Evolutionary conservation across 805 yeast species (phyloP).

Genomic region (Metschnikowia continentalis): DNA sequence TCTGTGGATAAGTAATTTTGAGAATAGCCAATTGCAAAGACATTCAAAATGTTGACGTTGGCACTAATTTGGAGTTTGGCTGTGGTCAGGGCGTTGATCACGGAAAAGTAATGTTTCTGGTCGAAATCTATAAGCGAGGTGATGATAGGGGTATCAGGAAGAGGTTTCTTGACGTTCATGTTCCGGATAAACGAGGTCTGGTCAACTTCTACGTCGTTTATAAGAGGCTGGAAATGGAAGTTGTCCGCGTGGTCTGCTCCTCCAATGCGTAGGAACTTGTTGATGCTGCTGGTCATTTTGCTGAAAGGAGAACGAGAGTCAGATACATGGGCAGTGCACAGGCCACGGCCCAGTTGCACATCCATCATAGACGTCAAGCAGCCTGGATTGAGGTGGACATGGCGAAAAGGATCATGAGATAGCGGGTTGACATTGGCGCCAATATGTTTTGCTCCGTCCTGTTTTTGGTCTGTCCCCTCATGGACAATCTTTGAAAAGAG

Average conservation of each 20-base stretch:
- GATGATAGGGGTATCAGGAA: conserved; percentile 8
- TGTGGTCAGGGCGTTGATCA: conserved; percentile 26
- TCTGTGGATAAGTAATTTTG: conserved; percentile 22
- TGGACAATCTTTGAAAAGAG: conserved; percentile 35
- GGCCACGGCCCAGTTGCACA: conserved; percentile 5
- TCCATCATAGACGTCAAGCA: conserved; percentile 30
- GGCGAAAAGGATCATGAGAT: conserved; percentile 48
- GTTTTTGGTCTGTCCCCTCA: conserved; percentile 31
- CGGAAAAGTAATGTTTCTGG: conserved; percentile 26
- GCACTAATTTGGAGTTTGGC: conserved; percentile 39
- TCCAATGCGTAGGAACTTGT: conserved; percentile 22
- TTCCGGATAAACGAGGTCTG: neutral
- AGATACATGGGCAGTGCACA: conserved; percentile 5
- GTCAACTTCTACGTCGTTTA: neutral
- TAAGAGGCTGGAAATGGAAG: conserved; percentile 5
- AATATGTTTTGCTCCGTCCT: conserved; percentile 40
- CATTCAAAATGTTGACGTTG: conserved; percentile 49
- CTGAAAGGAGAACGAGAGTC: conserved; percentile 26
- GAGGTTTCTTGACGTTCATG: conserved; percentile 2
- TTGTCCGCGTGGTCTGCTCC: conserved; percentile 1
- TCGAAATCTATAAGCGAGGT: conserved; percentile 30
- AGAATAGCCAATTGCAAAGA: conserved; percentile 34
- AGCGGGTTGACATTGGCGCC: conserved; percentile 55
- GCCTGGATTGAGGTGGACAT: conserved; percentile 54
- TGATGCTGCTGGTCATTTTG: conserved; percentile 32